A percentile compares a stretch with the other conserved stretches of the same genome.
Conservation (phyloP, 129 eudicot species). For the Pittosporum tobira region DNA sequence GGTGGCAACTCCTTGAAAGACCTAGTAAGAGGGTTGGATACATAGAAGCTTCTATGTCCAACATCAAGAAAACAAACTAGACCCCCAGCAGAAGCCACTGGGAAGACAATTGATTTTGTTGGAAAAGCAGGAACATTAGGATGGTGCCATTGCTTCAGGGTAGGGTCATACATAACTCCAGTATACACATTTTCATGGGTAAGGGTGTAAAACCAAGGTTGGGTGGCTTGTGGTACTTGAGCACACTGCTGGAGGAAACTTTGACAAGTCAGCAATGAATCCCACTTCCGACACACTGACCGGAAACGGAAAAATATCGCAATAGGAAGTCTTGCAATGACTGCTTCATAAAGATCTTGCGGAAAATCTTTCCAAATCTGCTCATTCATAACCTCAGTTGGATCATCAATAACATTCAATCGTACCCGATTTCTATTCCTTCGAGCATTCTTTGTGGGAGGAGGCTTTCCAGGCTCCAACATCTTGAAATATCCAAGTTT, state of each 20-base stretch:
- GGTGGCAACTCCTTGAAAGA: slow-evolving; percentile 75
- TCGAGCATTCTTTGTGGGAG: slow-evolving; percentile 74
- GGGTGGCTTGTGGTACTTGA: slow-evolving; percentile 45
- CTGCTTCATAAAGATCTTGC: slow-evolving; percentile 79
- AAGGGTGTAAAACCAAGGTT: slow-evolving; percentile 86
- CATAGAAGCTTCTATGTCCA: slow-evolving; percentile 72
- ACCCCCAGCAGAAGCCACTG: slow-evolving; percentile 91
- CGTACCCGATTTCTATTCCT: slow-evolving; percentile 50
- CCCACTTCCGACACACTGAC: slow-evolving; percentile 85
- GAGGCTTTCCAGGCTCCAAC: slow-evolving; percentile 69
- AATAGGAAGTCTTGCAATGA: slow-evolving; percentile 76
- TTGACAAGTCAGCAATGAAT: slow-evolving; percentile 55
- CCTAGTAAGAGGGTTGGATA: slow-evolving; percentile 77
- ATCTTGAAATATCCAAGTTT: slow-evolving; percentile 39
- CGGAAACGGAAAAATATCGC: slow-evolving; percentile 83
- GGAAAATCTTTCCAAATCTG: slow-evolving; percentile 89
- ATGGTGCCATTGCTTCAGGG: slow-evolving; percentile 78
- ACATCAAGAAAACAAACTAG: slow-evolving; percentile 84
- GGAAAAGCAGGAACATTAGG: slow-evolving; percentile 62
- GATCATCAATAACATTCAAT: slow-evolving; percentile 21
- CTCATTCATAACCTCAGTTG: slow-evolving; percentile 49
- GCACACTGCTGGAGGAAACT: slow-evolving; percentile 67
- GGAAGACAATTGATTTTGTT: slow-evolving; percentile 70
- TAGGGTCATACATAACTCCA: slow-evolving; percentile 79
- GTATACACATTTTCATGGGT: slow-evolving; percentile 70